phyloP scores from a whole-genome alignment of 192 early-diverging fungal genomes.

The Gamsiella multidivaricata region DNA sequence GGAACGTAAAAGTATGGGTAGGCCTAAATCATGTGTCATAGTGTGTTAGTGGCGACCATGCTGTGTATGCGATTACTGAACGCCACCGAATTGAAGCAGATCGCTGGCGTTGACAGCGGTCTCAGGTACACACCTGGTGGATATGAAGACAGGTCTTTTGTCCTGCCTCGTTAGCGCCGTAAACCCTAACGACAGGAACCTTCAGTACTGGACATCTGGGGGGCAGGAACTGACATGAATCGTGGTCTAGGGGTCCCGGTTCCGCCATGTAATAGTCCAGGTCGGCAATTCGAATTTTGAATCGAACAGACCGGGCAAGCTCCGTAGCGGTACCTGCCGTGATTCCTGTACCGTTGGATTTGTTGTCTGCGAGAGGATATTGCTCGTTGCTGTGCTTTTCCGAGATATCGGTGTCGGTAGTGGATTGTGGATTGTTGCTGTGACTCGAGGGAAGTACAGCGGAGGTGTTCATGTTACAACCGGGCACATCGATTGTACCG shows the following conservation, averaged over 20 bases:
- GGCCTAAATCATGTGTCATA: slow-evolving; percentile 46
- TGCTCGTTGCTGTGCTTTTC: neutral
- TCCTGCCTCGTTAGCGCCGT: slow-evolving; percentile 73
- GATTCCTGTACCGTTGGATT: neutral
- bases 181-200: slow-evolving; percentile 86
- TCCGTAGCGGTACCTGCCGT: neutral
- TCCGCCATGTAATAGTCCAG: slow-evolving; percentile 72
- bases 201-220: slow-evolving; percentile 55
- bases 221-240: slow-evolving; percentile 50
- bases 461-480: slow-evolving; percentile 18
- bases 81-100: slow-evolving; percentile 12
- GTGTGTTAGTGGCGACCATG: neutral
- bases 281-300: slow-evolving; percentile 67
- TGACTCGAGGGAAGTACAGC: neutral
- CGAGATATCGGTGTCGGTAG: neutral
- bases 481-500: slow-evolving; percentile 1
- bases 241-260: slow-evolving; percentile 56
- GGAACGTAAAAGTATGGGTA: slow-evolving; percentile 88
- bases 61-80: no score
- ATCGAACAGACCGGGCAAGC: slow-evolving; percentile 1
- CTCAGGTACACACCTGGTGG: slow-evolving; percentile 69
- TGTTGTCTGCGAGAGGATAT: neutral
- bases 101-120: neutral
- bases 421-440: neutral
- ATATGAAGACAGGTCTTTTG: slow-evolving; percentile 87